Conservation (phyloP, 116 monocot genomes). For the Phalaenopsis hybrid region DNA sequence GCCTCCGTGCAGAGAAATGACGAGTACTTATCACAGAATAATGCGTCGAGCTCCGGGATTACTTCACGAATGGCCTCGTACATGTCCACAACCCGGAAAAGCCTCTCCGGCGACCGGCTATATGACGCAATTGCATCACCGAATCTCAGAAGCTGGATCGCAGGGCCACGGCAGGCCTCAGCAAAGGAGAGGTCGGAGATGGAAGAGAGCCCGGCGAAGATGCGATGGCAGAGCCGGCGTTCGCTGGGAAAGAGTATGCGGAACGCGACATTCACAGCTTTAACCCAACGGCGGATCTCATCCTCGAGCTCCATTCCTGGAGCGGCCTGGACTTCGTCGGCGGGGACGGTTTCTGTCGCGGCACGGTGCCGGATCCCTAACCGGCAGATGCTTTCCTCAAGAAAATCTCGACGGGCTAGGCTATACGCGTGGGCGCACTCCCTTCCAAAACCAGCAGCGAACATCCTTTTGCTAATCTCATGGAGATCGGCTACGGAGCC, state of each 20-base stretch:
- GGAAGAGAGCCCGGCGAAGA: conserved; percentile 41
- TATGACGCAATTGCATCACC: conserved; percentile 54
- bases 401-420: conserved; percentile 45
- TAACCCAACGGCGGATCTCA: conserved; percentile 68
- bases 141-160: conserved; percentile 55
- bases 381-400: conserved; percentile 76
- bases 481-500: conserved; percentile 75
- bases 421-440: conserved; percentile 57
- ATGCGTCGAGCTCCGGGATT: conserved; percentile 41
- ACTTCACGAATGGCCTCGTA: conserved; percentile 63
- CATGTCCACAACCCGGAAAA: conserved; percentile 77
- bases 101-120: conserved; percentile 58
- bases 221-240: conserved; percentile 70
- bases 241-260: conserved; percentile 82
- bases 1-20: conserved; percentile 40
- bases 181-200: conserved; percentile 72
- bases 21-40: conserved; percentile 59
- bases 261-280: conserved; percentile 43
- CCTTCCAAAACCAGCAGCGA: conserved; percentile 53
- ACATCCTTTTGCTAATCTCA: conserved; percentile 66
- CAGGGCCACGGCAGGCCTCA: conserved; percentile 47
- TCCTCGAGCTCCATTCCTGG: conserved; percentile 60
- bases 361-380: conserved; percentile 44
- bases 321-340: conserved; percentile 41
- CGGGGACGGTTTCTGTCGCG: neutral